Evolutionary conservation across 2,329 filamentous ascomycete genomes (phyloP).

Genomic region (Sclerotinia nivalis): DNA sequence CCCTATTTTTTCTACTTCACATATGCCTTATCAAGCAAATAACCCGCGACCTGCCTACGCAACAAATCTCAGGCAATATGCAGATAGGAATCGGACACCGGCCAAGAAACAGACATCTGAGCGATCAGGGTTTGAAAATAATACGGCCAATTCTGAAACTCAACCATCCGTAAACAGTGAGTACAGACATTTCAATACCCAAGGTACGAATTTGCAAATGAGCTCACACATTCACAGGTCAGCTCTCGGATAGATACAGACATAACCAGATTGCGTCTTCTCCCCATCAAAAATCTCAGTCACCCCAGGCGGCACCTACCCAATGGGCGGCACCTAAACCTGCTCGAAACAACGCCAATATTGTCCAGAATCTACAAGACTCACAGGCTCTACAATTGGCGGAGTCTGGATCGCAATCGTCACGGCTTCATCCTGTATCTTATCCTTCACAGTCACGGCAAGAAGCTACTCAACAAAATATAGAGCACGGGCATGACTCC

Average conservation of each 20-base stretch:
- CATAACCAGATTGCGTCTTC: slow-evolving; percentile 17
- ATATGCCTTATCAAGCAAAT: slow-evolving; percentile 23
- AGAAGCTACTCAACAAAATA: slow-evolving; percentile 12
- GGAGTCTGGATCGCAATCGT: slow-evolving; percentile 2
- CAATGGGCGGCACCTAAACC: slow-evolving; percentile 24
- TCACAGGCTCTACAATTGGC: slow-evolving; percentile 12
- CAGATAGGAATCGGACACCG: slow-evolving; percentile 17
- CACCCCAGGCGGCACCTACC: slow-evolving; percentile 15
- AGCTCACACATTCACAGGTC: slow-evolving; percentile 5
- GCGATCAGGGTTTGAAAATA: slow-evolving; percentile 11
- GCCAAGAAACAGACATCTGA: slow-evolving; percentile 9
- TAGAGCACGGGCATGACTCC: slow-evolving; percentile 16
- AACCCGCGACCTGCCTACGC: slow-evolving; percentile 16
- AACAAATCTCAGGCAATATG: slow-evolving; percentile 24
- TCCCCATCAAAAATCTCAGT: slow-evolving; percentile 16
- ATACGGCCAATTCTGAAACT: background rate
- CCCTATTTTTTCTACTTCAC: slow-evolving; percentile 17
- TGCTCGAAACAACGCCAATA: slow-evolving; percentile 20
- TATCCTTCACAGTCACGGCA: slow-evolving; percentile 16
- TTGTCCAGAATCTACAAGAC: slow-evolving; percentile 23
- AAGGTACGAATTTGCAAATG: background rate
- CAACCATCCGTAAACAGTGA: slow-evolving; percentile 18
- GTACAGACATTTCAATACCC: background rate
- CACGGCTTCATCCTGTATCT: slow-evolving; percentile 16
- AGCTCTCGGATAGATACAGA: slow-evolving; percentile 20